A percentile compares a stretch with the other conserved stretches of the same genome.
Evolutionary conservation across 108 stramenopile species (phyloP).

Genomic region (Fragilaria radians): DNA sequence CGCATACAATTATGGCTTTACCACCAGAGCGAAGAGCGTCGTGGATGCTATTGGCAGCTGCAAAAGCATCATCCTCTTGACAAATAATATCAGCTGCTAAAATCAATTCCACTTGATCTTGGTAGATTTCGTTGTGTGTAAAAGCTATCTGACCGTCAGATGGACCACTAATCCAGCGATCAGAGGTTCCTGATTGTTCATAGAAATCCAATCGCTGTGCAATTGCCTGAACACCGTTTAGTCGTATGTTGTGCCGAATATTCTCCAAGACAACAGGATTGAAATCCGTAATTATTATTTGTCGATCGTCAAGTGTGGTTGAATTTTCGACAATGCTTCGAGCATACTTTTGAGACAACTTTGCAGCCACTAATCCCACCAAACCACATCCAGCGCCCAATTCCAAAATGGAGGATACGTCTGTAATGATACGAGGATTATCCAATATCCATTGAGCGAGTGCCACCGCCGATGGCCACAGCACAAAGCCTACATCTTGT

Average conservation of each 20-base stretch:
- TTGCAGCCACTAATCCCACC: constrained; percentile 58
- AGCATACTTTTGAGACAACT: not conserved
- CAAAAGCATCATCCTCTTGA: constrained; percentile 66
- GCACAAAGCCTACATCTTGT: constrained; percentile 79
- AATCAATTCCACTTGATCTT: constrained; percentile 56
- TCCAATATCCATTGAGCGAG: constrained; percentile 59
- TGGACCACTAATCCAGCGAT: constrained; percentile 38
- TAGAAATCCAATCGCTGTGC: constrained; percentile 59
- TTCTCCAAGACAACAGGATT: constrained; percentile 67
- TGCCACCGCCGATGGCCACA: constrained; percentile 83
- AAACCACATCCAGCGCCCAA: constrained; percentile 77
- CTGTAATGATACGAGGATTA: constrained; percentile 26
- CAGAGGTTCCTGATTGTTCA: constrained; percentile 32
- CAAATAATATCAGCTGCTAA: constrained; percentile 82
- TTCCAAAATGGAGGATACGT: constrained; percentile 37
- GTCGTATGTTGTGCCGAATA: constrained; percentile 43
- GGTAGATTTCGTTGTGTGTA: not conserved
- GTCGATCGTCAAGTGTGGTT: not conserved
- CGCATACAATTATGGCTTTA: constrained; percentile 54
- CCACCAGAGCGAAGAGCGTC: constrained; percentile 50
- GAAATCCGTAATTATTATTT: constrained; percentile 62
- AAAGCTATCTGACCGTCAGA: not conserved
- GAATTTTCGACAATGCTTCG: not conserved
- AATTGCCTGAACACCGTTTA: constrained; percentile 32
- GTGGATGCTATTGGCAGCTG: constrained; percentile 57